Percentiles rank a stretch among this genome's conserved stretches.
These are phyloP conservation scores for Colletotrichum simmondsii DNA, from an alignment of 2,329 filamentous ascomycete genomes.

Conservation along the genomic window DNA sequence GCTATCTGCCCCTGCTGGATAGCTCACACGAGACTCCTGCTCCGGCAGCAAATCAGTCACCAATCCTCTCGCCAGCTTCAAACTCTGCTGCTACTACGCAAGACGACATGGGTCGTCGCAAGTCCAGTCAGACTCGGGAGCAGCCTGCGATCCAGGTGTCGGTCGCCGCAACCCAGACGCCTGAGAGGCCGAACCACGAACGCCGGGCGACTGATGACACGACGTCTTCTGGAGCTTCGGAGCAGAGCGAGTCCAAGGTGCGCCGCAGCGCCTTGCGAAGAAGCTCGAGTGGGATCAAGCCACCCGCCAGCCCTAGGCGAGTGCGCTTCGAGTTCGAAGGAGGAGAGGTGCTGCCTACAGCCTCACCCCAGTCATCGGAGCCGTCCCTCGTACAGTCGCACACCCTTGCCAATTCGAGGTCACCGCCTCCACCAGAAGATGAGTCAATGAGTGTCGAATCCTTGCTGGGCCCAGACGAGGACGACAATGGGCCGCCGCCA, in stretches of 20 bases:
- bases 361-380: slow-evolving; percentile 59
- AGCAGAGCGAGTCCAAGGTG: slow-evolving; percentile 60
- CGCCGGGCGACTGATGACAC: slow-evolving; percentile 58
- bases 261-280: slow-evolving; percentile 69
- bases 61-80: slow-evolving; percentile 36
- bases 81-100: slow-evolving; percentile 17
- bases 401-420: slow-evolving; percentile 38
- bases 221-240: slow-evolving; percentile 62
- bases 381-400: slow-evolving; percentile 43
- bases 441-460: slow-evolving; percentile 43
- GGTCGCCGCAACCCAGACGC: slow-evolving; percentile 31
- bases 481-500: slow-evolving; percentile 54
- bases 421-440: slow-evolving; percentile 38
- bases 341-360: slow-evolving; percentile 69
- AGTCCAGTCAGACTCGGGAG: slow-evolving; percentile 3
- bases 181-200: slow-evolving; percentile 46
- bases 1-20: slow-evolving; percentile 71
- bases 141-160: slow-evolving; percentile 13
- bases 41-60: slow-evolving; percentile 31
- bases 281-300: slow-evolving; percentile 61
- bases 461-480: slow-evolving; percentile 50
- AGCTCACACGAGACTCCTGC: slow-evolving; percentile 45
- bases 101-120: slow-evolving; percentile 21
- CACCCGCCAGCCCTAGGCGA: slow-evolving; percentile 65
- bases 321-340: slow-evolving; percentile 73